phyloP scores from a whole-genome alignment of 1,139 yeast genomes.

The Yamadazyma epiphylla region DNA sequence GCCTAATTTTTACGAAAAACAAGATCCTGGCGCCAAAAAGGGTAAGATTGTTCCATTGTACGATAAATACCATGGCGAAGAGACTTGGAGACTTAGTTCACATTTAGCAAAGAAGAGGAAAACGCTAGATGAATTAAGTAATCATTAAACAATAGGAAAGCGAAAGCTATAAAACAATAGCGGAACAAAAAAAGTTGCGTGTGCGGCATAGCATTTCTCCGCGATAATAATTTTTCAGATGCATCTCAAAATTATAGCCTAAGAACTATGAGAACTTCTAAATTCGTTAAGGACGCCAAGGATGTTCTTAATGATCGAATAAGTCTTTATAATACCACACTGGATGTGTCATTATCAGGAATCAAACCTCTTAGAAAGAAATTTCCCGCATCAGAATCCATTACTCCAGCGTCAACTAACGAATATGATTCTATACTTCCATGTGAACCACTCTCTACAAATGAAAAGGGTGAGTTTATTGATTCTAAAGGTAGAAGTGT shows the following conservation, averaged over 20 bases:
- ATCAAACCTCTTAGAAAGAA: constrained; percentile 25
- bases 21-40: constrained; percentile 46
- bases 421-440: constrained; percentile 2
- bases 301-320: constrained; percentile 31
- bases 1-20: constrained; percentile 75
- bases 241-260: neutral
- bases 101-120: constrained; percentile 30
- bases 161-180: no score
- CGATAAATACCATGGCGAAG: constrained; percentile 51
- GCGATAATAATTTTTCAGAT: neutral
- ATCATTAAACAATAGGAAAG: no score
- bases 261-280: constrained; percentile 16
- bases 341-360: constrained; percentile 23
- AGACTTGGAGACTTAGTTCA: constrained; percentile 41
- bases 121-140: constrained; percentile 18
- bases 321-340: constrained; percentile 24
- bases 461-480: constrained; percentile 52
- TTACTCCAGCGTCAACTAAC: neutral
- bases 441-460: constrained; percentile 31
- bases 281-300: constrained; percentile 18
- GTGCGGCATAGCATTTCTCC: neutral
- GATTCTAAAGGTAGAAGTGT: constrained; percentile 60
- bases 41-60: constrained; percentile 56
- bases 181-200: no score
- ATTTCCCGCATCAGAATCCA: constrained; percentile 11